These are phyloP conservation scores for Leccinum huronense DNA, from an alignment of 1,284 basidiomycete species.

Conservation along the genomic window DNA sequence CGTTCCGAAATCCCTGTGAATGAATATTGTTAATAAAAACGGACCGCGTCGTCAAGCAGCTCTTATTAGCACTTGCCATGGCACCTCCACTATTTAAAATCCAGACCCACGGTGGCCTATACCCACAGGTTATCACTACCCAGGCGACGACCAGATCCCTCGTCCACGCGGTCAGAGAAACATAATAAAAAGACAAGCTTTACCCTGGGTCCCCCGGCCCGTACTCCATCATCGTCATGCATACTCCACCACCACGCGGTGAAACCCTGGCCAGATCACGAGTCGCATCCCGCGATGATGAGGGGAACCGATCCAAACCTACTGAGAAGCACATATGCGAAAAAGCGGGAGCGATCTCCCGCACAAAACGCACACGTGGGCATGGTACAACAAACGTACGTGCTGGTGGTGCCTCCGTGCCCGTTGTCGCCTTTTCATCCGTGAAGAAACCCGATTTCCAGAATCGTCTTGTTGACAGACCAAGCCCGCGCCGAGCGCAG, in stretches of 20 bases:
- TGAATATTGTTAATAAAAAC: neutral
- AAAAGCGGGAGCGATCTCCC: neutral
- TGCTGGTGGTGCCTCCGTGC: neutral
- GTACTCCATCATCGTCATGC: neutral
- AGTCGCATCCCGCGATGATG: neutral
- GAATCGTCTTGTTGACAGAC: neutral
- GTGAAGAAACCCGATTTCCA: neutral
- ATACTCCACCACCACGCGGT: neutral
- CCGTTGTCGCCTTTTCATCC: neutral
- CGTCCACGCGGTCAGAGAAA: too few species aligned
- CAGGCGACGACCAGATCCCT: neutral
- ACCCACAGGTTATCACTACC: neutral
- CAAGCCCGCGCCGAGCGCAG: conserved; percentile 3
- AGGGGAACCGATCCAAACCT: neutral
- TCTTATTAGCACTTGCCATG: neutral
- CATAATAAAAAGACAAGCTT: too few species aligned
- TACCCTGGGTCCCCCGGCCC: too few species aligned
- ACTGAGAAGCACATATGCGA: neutral
- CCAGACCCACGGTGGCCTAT: neutral
- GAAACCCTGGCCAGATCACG: neutral
- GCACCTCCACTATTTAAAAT: neutral
- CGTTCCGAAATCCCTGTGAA: neutral
- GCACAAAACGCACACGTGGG: neutral
- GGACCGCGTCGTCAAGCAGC: neutral
- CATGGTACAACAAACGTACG: neutral